Evolutionary conservation across 2,329 filamentous ascomycete genomes (phyloP).

Genomic region (Botrytis cinerea): DNA sequence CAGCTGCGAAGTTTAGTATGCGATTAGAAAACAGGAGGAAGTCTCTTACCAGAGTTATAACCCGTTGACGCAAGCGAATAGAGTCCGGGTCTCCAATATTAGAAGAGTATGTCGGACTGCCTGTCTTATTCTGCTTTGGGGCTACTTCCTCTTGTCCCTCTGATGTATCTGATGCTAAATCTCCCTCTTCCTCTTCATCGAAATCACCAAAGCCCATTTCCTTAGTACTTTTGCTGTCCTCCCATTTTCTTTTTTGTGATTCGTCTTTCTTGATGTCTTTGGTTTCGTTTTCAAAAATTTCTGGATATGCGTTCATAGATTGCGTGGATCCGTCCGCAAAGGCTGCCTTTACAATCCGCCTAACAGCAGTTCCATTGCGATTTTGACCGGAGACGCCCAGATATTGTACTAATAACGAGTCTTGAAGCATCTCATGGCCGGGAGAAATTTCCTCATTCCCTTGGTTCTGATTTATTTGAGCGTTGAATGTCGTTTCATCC

Average conservation of each 20-base stretch:
- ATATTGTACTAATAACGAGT: constrained; percentile 62
- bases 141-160: constrained; percentile 3
- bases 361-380: neutral
- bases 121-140: constrained; percentile 2
- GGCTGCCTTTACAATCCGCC: constrained; percentile 63
- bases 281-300: constrained; percentile 69
- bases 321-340: constrained; percentile 64
- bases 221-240: constrained; percentile 32
- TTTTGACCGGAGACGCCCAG: constrained; percentile 40
- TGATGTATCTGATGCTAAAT: constrained; percentile 15
- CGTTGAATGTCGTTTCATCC: constrained; percentile 42
- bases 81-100: constrained; percentile 39
- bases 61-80: constrained; percentile 37
- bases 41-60: constrained; percentile 37
- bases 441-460: constrained; percentile 26
- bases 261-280: constrained; percentile 46
- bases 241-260: constrained; percentile 54
- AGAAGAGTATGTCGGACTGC: constrained; percentile 15
- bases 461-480: constrained; percentile 37
- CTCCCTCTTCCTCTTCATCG: constrained; percentile 47
- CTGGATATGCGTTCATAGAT: constrained; percentile 57
- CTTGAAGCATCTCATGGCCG: constrained; percentile 45
- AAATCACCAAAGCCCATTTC: constrained; percentile 47
- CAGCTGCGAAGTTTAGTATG: constrained; percentile 30
- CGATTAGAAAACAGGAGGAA: neutral